Evolutionary conservation across 1,284 basidiomycete species (phyloP).

Genomic region (Cystobasidium pallidum): DNA sequence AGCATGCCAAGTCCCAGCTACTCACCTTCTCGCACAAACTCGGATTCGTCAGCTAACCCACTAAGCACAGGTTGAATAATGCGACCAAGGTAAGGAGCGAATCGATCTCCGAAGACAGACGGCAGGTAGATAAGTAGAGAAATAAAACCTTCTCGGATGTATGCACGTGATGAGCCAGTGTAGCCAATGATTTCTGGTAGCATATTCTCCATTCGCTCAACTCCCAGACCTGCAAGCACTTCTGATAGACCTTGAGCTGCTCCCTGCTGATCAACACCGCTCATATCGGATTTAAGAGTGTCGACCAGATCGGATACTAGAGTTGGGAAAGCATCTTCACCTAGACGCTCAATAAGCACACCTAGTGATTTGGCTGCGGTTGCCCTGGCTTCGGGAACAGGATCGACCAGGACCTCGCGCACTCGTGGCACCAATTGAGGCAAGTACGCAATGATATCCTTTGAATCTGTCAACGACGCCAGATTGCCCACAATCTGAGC

Average conservation of each 20-base stretch:
- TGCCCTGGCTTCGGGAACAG: conserved; percentile 76
- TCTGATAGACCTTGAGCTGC: conserved; percentile 97
- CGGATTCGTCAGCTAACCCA: conserved; percentile 90
- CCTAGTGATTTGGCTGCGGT: conserved; percentile 98
- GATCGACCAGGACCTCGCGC: conserved; percentile 78
- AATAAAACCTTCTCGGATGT: conserved; percentile 98
- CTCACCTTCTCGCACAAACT: conserved; percentile 64
- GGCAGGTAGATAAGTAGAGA: conserved; percentile 95
- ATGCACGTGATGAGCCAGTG: conserved; percentile 83
- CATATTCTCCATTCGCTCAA: conserved; percentile 93
- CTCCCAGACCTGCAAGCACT: conserved; percentile 91
- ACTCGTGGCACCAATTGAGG: conserved; percentile 85
- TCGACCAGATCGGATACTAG: conserved; percentile 87
- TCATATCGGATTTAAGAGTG: conserved; percentile 89
- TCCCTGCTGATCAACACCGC: conserved; percentile 91
- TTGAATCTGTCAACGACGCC: conserved; percentile 76
- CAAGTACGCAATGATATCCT: conserved; percentile 96
- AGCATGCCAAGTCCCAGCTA: not conserved
- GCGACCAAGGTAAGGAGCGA: conserved; percentile 92
- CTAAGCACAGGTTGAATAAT: conserved; percentile 91
- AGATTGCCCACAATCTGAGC: conserved; percentile 97
- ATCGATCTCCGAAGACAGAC: conserved; percentile 91
- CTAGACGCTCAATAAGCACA: conserved; percentile 91
- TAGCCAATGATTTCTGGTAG: conserved; percentile 93
- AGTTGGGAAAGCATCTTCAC: conserved; percentile 93